These are phyloP conservation scores for Candida dubliniensis DNA, from an alignment of 1,139 yeast genomes.

Conservation along the genomic window DNA sequence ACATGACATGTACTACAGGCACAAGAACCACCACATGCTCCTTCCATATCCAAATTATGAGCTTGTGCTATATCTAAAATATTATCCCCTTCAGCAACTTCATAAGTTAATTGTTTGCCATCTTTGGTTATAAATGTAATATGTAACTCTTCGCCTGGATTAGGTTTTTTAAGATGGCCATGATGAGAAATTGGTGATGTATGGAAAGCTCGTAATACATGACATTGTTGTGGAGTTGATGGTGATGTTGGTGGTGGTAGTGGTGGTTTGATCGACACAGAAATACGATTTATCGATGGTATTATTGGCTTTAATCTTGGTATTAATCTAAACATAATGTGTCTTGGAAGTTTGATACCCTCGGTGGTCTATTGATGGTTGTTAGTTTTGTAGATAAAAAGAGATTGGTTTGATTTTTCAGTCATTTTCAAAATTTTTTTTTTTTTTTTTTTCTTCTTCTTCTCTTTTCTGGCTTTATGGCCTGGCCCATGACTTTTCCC, in stretches of 20 bases:
- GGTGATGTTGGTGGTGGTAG: neutral
- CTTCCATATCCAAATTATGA: conserved; percentile 90
- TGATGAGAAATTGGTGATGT: conserved; percentile 40
- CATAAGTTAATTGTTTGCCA: conserved; percentile 77
- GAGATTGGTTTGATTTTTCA: neutral
- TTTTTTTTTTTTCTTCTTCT: neutral
- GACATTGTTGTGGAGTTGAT: neutral
- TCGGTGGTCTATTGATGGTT: neutral
- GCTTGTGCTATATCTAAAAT: conserved; percentile 94
- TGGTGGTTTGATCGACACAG: neutral
- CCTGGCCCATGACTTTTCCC: neutral
- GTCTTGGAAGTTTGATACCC: neutral
- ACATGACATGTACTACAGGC: conserved; percentile 98
- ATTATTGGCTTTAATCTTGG: neutral
- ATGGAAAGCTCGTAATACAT: conserved; percentile 18
- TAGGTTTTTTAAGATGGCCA: conserved; percentile 87
- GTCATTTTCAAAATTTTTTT: neutral
- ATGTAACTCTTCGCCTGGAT: conserved; percentile 89
- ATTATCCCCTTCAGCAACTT: conserved; percentile 91
- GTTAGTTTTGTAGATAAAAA: neutral
- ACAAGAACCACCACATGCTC: conserved; percentile 99
- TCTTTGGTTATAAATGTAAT: conserved; percentile 91
- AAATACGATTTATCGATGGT: no score
- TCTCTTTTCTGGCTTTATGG: neutral
- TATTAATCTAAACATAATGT: conserved; percentile 2